These are phyloP conservation scores for Xylaria sp. DNA, from an alignment of 2,329 filamentous ascomycete genomes.

Conservation along the genomic window DNA sequence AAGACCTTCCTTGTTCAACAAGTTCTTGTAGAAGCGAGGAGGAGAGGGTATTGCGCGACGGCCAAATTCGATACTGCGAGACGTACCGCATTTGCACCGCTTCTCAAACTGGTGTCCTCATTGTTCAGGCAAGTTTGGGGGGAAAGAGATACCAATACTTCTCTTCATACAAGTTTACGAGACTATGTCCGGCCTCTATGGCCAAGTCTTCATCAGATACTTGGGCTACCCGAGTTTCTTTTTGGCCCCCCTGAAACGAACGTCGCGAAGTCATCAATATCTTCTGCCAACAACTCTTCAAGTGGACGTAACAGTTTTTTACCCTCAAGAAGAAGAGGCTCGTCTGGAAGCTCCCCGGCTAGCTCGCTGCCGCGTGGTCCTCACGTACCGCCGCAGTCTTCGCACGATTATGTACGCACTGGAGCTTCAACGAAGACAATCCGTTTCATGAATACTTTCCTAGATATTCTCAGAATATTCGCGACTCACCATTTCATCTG, in stretches of 20 bases:
- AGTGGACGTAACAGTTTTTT: conserved; percentile 42
- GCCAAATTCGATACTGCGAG: conserved; percentile 69
- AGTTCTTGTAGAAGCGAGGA: conserved; percentile 64
- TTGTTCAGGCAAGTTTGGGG: conserved; percentile 72
- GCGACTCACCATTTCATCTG: conserved; percentile 86
- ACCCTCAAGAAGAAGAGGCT: conserved; percentile 51
- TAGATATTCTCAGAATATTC: conserved; percentile 84
- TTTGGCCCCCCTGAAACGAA: conserved; percentile 55
- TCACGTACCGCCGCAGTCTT: conserved; percentile 54
- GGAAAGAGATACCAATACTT: conserved; percentile 68
- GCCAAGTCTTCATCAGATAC: conserved; percentile 65
- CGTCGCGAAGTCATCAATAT: conserved; percentile 45
- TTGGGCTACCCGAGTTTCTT: conserved; percentile 73
- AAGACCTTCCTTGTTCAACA: conserved; percentile 70
- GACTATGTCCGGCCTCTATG: conserved; percentile 68
- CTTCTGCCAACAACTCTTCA: conserved; percentile 41
- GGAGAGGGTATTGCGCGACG: conserved; percentile 68
- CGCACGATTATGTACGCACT: conserved; percentile 65
- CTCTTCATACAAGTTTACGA: conserved; percentile 66
- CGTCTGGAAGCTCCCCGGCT: conserved; percentile 53
- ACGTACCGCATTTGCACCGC: conserved; percentile 65
- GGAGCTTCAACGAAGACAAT: conserved; percentile 68
- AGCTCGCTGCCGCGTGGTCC: conserved; percentile 44
- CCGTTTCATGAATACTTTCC: conserved; percentile 83
- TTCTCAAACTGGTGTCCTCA: conserved; percentile 68